Percentiles rank a stretch among this genome's conserved stretches.
phyloP scores from a whole-genome alignment of 176 grass and related monocot genomes.

The Carex myosuroides region DNA sequence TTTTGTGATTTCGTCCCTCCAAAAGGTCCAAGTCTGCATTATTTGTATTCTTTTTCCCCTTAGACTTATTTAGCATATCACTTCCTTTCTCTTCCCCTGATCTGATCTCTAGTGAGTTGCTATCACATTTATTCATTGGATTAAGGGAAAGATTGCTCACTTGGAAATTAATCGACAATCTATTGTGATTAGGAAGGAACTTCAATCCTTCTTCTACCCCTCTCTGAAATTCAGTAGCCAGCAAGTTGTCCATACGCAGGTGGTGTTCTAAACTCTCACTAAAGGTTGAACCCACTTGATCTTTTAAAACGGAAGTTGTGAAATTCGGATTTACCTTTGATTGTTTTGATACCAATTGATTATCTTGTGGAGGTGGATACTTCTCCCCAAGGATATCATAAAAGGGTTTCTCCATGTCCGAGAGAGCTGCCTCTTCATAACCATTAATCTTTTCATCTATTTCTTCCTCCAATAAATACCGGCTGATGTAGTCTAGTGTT shows the following conservation, averaged over 20 bases:
- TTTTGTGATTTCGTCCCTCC: conserved; percentile 35
- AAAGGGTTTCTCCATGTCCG: conserved; percentile 33
- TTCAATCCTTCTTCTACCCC: conserved; percentile 42
- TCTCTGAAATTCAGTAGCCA: conserved; percentile 17
- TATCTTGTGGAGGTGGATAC: not conserved
- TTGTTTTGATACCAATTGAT: not conserved
- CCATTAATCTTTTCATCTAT: conserved; percentile 31
- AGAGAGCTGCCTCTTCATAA: conserved; percentile 7
- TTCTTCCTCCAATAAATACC: conserved; percentile 43
- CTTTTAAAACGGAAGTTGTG: not conserved
- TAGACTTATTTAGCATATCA: not conserved
- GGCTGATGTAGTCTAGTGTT: conserved; percentile 31
- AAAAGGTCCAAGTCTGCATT: conserved; percentile 22
- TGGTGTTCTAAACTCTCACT: no score
- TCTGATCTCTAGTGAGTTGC: not conserved
- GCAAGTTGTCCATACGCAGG: no score
- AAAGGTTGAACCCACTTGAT: not conserved
- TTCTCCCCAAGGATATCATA: conserved; percentile 31
- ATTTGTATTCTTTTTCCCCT: conserved; percentile 5
- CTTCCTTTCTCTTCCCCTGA: not conserved
- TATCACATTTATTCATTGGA: not conserved
- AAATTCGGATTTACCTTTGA: not conserved
- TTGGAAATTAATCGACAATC: not conserved
- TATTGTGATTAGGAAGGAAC: conserved; percentile 32
- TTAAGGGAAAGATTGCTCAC: not conserved